A percentile compares a stretch with the other conserved stretches of the same genome.
These are phyloP conservation scores for Alternaria hordeiaustralica DNA, from an alignment of 2,329 filamentous ascomycete genomes.

Conservation along the genomic window DNA sequence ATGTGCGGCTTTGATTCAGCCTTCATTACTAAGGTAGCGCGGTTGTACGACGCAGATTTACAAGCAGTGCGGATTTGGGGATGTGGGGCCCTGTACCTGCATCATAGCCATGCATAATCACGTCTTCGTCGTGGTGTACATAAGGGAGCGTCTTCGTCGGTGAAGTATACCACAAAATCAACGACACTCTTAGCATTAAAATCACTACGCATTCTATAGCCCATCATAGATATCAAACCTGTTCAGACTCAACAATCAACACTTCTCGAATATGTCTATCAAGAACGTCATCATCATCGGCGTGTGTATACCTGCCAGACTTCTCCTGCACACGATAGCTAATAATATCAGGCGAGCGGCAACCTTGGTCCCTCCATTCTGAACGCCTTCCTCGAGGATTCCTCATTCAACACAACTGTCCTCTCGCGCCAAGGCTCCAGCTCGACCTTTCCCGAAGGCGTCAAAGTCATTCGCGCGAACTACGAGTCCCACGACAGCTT, in stretches of 20 bases:
- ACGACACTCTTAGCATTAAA: not conserved
- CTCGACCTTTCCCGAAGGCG: conserved; percentile 48
- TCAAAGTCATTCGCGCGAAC: conserved; percentile 57
- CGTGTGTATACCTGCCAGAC: conserved; percentile 29
- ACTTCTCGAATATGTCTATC: conserved; percentile 39
- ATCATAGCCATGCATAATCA: conserved; percentile 10
- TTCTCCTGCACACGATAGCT: not conserved
- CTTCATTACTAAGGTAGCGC: conserved; percentile 1
- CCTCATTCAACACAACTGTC: conserved; percentile 62
- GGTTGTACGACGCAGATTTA: not conserved
- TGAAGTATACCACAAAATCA: not conserved
- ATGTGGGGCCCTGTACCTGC: conserved; percentile 12
- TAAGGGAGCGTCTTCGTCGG: not conserved
- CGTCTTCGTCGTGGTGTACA: conserved; percentile 17
- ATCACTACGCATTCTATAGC: not conserved
- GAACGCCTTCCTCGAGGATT: conserved; percentile 47
- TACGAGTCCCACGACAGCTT: conserved; percentile 58
- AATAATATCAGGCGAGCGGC: conserved; percentile 42
- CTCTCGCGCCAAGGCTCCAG: conserved; percentile 59
- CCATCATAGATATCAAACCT: not conserved
- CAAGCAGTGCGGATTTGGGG: conserved; percentile 2
- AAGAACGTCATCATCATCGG: conserved; percentile 55
- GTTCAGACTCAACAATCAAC: not conserved
- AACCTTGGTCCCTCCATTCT: conserved; percentile 54
- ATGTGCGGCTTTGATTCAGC: not conserved